Base-by-base conservation (phyloP, 2,329 filamentous ascomycete genomes). In the Cladophialophora exuberans region DNA sequence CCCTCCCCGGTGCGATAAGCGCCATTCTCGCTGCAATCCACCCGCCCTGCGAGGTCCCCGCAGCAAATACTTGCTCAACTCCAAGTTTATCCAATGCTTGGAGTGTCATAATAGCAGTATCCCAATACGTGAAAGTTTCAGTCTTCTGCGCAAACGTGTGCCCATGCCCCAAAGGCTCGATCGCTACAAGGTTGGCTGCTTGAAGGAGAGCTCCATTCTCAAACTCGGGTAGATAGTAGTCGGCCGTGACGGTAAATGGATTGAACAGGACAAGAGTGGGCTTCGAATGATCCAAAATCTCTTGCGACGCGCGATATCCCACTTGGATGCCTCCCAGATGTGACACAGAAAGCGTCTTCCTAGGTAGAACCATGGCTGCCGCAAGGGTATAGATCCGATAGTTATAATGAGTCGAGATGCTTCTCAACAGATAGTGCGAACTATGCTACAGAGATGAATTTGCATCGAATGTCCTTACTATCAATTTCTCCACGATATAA, bases 81-180 rank as follows among this genome's bases (percentile, higher is more conserved):
- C 56, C 55, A 28, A 67, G 43, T 5, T 52, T 44, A 13, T 65
- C 63, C 55, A 66, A 52, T 20, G 64, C 56, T 35, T 66, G 62
- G 15, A 66, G 46, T 22, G 56, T 65, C 76, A 84, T 80, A 50
- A 73, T 70, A 1, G 78, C 78, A 1, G 76, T 74, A 60, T 81
- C 79, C 80, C 79, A 82, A 63, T 82, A 82, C 6, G 79, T 82
- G 62, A 72, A 82, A 38, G 79, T 70, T 54, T 77, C 73, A 5
- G 64, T 59, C 15, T 68, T 66, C 15, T 68, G 65, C 6, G 73
- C 66, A 20, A 46, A 47, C 3, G 79, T 81, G 51, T 75, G 65
- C 3, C 79, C 79, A 63, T 82, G 79, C 15, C 79, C 80, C 11
- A 82, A 71, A 4, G 76, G 72, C 64, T 82, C 79, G 52, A 82